Evolutionary conservation across 2,329 filamentous ascomycete genomes (phyloP).

Genomic region (Tricladium varicosporioides): DNA sequence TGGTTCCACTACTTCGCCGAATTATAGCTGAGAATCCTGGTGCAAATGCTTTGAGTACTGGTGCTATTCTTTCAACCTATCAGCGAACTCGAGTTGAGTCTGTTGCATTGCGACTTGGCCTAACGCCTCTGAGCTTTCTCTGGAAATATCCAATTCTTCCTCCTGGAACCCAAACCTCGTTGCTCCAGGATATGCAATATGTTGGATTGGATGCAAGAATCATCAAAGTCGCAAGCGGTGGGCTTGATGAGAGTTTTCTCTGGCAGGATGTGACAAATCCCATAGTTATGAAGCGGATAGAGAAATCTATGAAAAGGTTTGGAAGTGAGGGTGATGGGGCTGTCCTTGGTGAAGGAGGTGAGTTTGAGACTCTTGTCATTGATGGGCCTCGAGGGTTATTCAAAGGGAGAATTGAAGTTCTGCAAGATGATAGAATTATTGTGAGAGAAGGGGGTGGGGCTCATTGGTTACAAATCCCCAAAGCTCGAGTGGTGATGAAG

Average conservation of each 20-base stretch:
- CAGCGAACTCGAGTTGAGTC: slow-evolving; percentile 95
- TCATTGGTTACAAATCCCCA: slow-evolving; percentile 64
- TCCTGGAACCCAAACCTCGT: slow-evolving; percentile 41
- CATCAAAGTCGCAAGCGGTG: slow-evolving; percentile 91
- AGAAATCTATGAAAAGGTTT: slow-evolving; percentile 62
- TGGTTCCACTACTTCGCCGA: slow-evolving; percentile 69
- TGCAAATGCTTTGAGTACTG: slow-evolving; percentile 83
- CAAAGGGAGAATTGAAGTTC: slow-evolving; percentile 65
- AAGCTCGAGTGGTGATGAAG: slow-evolving; percentile 47
- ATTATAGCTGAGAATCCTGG: slow-evolving; percentile 70
- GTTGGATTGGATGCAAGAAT: slow-evolving; percentile 83
- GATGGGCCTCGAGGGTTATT: slow-evolving; percentile 75
- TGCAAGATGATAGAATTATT: slow-evolving; percentile 48
- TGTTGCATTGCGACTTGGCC: slow-evolving; percentile 77
- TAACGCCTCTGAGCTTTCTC: slow-evolving; percentile 80
- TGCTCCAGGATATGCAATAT: slow-evolving; percentile 78
- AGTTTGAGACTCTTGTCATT: slow-evolving; percentile 90
- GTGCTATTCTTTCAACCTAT: slow-evolving; percentile 92
- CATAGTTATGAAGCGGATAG: slow-evolving; percentile 45
- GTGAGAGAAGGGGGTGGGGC: slow-evolving; percentile 73
- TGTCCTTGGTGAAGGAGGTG: slow-evolving; percentile 86
- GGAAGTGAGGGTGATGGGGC: slow-evolving; percentile 64
- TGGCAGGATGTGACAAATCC: slow-evolving; percentile 74
- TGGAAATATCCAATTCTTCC: slow-evolving; percentile 87
- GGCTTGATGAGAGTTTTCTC: slow-evolving; percentile 75